Conservation (phyloP, 306 rosid genomes). For the Lithocarpus polystachyus region DNA sequence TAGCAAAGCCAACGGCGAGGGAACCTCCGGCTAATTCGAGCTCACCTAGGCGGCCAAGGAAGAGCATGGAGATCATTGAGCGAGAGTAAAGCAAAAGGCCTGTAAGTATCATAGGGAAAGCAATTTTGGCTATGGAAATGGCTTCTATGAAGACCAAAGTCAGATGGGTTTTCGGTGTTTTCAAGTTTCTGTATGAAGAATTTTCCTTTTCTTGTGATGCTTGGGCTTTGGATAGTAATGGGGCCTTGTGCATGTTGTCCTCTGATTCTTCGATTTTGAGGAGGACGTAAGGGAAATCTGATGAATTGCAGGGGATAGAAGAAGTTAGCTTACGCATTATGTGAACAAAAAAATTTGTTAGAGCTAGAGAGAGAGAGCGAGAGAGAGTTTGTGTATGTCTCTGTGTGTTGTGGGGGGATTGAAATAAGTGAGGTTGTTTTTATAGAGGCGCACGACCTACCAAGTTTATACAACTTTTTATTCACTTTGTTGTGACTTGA, state of each 20-base stretch:
- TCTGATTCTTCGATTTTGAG: not conserved
- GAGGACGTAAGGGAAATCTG: not conserved
- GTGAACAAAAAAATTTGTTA: not conserved
- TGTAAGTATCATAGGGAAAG: conserved; percentile 79
- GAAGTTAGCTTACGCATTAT: conserved; percentile 23
- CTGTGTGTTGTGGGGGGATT: conserved; percentile 10
- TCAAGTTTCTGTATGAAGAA: not conserved
- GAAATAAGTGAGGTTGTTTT: conserved; percentile 1
- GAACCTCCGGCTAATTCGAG: conserved; percentile 88
- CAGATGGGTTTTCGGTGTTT: conserved; percentile 24
- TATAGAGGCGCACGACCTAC: conserved; percentile 28
- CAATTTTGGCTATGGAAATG: conserved; percentile 47
- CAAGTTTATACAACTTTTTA: no score
- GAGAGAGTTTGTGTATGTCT: not conserved
- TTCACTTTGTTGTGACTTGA: no score
- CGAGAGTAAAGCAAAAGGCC: conserved; percentile 75
- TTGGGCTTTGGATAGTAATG: conserved; percentile 32
- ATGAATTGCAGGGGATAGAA: conserved; percentile 17
- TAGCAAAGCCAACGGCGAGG: conserved; percentile 74
- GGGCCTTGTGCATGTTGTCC: conserved; percentile 8
- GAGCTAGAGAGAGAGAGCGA: not conserved
- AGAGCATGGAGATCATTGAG: conserved; percentile 90
- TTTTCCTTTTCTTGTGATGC: conserved; percentile 3
- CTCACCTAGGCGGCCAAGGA: conserved; percentile 78
- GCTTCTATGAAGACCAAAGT: conserved; percentile 38